Evolutionary conservation across 106 monocot species (phyloP).

Genomic region (Cymbidium sinense): DNA sequence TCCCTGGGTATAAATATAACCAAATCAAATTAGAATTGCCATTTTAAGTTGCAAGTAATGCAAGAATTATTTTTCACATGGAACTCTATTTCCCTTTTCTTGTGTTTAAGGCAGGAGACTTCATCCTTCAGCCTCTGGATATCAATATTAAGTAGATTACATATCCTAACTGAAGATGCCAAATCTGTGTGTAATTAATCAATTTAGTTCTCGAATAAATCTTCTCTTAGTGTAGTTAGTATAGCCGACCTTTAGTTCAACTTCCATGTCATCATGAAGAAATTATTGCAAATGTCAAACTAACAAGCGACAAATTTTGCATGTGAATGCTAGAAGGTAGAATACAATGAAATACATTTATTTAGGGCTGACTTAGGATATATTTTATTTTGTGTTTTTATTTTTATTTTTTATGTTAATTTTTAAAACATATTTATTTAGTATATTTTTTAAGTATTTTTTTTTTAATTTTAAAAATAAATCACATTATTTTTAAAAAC

Average conservation of each 20-base stretch:
- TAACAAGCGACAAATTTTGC: background rate
- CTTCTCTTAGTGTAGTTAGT: slow-evolving; percentile 56
- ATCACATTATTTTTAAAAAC: no score
- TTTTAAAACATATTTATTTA: no score
- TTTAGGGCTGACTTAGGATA: no score
- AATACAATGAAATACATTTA: background rate
- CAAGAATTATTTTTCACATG: slow-evolving; percentile 42
- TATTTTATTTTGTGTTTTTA: no score
- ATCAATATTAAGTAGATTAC: slow-evolving; percentile 38
- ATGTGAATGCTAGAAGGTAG: background rate
- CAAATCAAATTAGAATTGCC: background rate
- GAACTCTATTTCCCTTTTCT: slow-evolving; percentile 50
- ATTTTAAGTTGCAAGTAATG: background rate
- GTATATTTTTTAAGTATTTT: no score
- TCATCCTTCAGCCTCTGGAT: slow-evolving; percentile 56
- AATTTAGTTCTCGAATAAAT: slow-evolving; percentile 51
- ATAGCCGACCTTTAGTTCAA: slow-evolving; percentile 60
- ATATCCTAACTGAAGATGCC: slow-evolving; percentile 49
- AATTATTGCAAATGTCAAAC: background rate
- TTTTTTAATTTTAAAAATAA: no score
- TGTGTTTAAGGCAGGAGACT: slow-evolving; percentile 58
- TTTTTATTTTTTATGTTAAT: no score
- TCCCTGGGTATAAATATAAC: background rate
- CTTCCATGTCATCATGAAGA: slow-evolving; percentile 52
- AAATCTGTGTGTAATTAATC: slow-evolving; percentile 59